Conservation (phyloP, 2,329 filamentous ascomycete genomes). For the Aspergillus sp. region DNA sequence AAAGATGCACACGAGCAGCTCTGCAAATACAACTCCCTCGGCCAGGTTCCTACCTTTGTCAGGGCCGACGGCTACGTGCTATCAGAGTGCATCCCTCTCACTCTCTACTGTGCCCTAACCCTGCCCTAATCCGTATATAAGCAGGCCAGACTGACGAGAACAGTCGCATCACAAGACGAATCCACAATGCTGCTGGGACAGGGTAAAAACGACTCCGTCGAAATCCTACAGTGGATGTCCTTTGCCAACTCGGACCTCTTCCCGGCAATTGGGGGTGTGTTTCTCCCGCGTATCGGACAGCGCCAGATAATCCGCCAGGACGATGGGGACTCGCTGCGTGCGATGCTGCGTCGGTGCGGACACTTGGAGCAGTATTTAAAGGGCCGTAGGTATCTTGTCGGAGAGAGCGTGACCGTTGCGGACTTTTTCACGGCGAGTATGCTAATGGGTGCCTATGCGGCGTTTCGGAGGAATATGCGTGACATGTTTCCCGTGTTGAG, state of each 20-base stretch:
- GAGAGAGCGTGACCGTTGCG: neutral
- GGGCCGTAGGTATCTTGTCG: neutral
- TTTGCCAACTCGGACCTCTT: slow-evolving; percentile 10
- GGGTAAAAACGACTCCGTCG: slow-evolving; percentile 4
- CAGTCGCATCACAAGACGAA: slow-evolving; percentile 11
- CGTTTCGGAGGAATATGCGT: neutral
- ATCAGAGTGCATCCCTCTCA: neutral
- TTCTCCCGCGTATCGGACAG: neutral
- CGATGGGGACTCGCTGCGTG: neutral
- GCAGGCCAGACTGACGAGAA: neutral
- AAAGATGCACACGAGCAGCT: neutral
- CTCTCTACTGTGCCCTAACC: neutral
- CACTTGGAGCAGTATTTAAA: neutral
- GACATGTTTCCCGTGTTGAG: neutral
- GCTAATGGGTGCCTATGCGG: neutral
- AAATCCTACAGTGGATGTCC: slow-evolving; percentile 16
- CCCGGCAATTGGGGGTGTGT: neutral
- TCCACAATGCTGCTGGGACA: slow-evolving; percentile 10
- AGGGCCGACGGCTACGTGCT: neutral
- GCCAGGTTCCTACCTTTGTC: neutral
- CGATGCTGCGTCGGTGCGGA: neutral
- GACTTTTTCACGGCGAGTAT: neutral
- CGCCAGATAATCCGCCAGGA: neutral
- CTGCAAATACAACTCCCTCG: neutral
- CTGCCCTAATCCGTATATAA: neutral